These are phyloP conservation scores for Zygosaccharomyces bisporus DNA, from an alignment of 805 yeast genomes.

Conservation along the genomic window DNA sequence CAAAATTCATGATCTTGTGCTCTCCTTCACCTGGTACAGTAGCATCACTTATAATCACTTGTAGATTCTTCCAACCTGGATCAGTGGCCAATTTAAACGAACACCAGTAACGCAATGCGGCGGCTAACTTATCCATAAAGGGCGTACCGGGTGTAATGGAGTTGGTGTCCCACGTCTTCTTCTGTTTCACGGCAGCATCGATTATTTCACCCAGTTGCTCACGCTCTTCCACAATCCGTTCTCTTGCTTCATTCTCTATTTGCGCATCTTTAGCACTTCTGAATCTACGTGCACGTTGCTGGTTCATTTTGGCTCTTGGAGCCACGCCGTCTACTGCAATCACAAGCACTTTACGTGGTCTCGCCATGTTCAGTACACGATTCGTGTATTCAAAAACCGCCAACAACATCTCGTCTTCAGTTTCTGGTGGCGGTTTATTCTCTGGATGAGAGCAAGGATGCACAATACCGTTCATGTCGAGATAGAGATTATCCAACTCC, in stretches of 20 bases:
- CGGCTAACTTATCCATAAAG: slow-evolving; percentile 87
- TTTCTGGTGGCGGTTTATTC: slow-evolving; percentile 90
- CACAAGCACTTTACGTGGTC: slow-evolving; percentile 88
- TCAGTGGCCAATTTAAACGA: slow-evolving; percentile 83
- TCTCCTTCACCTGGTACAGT: slow-evolving; percentile 99
- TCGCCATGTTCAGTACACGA: slow-evolving; percentile 85
- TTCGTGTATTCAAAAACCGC: slow-evolving; percentile 93
- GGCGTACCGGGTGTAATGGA: slow-evolving; percentile 99
- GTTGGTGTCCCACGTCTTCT: slow-evolving; percentile 89
- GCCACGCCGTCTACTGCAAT: slow-evolving; percentile 99
- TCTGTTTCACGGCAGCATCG: slow-evolving; percentile 68
- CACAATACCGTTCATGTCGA: slow-evolving; percentile 98
- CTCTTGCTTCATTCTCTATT: slow-evolving; percentile 68
- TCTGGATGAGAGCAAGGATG: slow-evolving; percentile 99
- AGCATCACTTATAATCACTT: slow-evolving; percentile 90
- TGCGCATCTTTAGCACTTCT: slow-evolving; percentile 88
- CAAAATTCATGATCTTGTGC: slow-evolving; percentile 95
- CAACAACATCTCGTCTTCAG: slow-evolving; percentile 94
- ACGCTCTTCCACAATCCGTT: slow-evolving; percentile 38
- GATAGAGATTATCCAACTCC: slow-evolving; percentile 85
- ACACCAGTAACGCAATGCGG: slow-evolving; percentile 83
- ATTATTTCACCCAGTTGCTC: slow-evolving; percentile 55
- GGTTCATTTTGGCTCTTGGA: slow-evolving; percentile 97
- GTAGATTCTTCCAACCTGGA: slow-evolving; percentile 89
- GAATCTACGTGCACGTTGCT: slow-evolving; percentile 90